Base-by-base conservation (phyloP, 2,329 filamentous ascomycete genomes). In the Fusarium aywerte region DNA sequence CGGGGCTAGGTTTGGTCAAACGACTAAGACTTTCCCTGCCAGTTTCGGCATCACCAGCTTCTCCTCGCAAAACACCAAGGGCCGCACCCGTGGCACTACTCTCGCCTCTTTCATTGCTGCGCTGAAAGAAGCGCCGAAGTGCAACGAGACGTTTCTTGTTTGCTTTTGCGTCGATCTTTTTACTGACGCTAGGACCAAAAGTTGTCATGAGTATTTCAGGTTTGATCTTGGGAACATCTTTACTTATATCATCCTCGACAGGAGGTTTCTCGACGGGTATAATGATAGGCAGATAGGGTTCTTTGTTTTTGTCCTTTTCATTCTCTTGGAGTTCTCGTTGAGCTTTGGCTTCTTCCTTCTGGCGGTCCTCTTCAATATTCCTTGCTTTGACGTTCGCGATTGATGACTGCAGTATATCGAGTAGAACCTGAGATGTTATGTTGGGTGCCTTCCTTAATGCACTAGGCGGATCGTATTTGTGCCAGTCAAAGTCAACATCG, bases 381-480 rank as follows among this genome's bases (percentile, higher is more conserved):
- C 80, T 77, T 5, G 71, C 63, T 64, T 79, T 77, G 13, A 87
- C 73, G 20, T 78, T 83, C 7, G 80, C 78, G 18, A 87, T 78
- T 4, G 85, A 85, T 3, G 78, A 70, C 15, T 74, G 66, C 11
- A 86, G 68, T 16, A 87, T 68, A 8, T 79, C 75, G 5, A 75
- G 65, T 3, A 86, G 73, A 9, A 81, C 73, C 5, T 81, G 77
- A 4, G 81, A 80, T 0, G 77, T 77, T 51, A 78, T 68, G 35
- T 79, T 78, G 16, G 79, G 76, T 1, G 76, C 69, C 29, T 79
- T 76, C 6, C 58, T 74, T 8, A 87, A 72, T 1, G 77, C 79
- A 12, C 72, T 67, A 0, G 85, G 85, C 5, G 83, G 82, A 4
- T 80, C 77, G 63, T 83, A 85, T 49, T 78, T 73, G 35, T 76